A percentile compares a stretch with the other conserved stretches of the same genome.
These are phyloP conservation scores for Aspergillus fumigatiaffinis DNA, from an alignment of 2,329 filamentous ascomycete genomes.

Conservation along the genomic window DNA sequence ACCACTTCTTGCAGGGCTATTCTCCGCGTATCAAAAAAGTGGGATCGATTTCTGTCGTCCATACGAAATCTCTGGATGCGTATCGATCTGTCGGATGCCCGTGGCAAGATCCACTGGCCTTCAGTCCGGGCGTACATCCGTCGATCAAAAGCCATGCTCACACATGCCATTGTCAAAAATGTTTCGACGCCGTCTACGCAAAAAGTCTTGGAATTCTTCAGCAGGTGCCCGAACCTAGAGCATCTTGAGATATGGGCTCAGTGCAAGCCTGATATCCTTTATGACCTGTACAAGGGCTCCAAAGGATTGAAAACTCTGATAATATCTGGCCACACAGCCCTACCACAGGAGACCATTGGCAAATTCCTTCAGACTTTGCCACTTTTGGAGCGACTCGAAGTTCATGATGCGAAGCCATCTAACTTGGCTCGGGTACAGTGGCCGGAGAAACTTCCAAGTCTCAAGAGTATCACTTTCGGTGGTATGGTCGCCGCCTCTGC, in stretches of 20 bases:
- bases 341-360: conserved; percentile 22
- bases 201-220: conserved; percentile 28
- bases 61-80: conserved; percentile 49
- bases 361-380: conserved; percentile 24
- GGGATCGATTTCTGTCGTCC: conserved; percentile 50
- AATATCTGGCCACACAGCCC: conserved; percentile 20
- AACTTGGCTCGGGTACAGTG: conserved; percentile 9
- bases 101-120: conserved; percentile 37
- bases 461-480: conserved; percentile 26
- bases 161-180: conserved; percentile 28
- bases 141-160: conserved; percentile 32
- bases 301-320: conserved; percentile 24
- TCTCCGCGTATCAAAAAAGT: conserved; percentile 53
- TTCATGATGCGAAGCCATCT: conserved; percentile 19
- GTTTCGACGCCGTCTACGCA: conserved; percentile 21
- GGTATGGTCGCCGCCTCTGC: conserved; percentile 12
- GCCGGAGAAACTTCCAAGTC: conserved; percentile 27
- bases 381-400: conserved; percentile 24
- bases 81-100: conserved; percentile 50
- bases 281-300: conserved; percentile 23
- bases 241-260: conserved; percentile 26
- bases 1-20: conserved; percentile 33
- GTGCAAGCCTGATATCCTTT: conserved; percentile 18
- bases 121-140: conserved; percentile 34
- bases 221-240: conserved; percentile 32